These are phyloP conservation scores for Penicillium hordei DNA, from an alignment of 2,329 filamentous ascomycete genomes.

Conservation along the genomic window DNA sequence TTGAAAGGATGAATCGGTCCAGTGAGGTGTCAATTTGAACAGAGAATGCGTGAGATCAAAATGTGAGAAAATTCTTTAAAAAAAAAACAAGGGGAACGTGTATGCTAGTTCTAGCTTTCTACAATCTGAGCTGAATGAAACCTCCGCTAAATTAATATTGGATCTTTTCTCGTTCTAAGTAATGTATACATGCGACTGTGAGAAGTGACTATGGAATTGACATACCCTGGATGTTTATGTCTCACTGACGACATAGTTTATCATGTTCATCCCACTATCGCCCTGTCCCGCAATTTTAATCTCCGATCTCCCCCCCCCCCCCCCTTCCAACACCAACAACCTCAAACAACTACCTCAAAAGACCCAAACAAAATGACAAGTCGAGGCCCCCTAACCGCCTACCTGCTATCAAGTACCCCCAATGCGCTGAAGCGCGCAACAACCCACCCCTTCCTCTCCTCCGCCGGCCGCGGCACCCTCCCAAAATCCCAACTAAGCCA, in stretches of 20 bases:
- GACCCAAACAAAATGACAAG: slow-evolving; percentile 30
- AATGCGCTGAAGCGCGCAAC: slow-evolving; percentile 57
- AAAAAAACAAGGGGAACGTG: neutral
- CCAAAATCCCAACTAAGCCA: slow-evolving; percentile 56
- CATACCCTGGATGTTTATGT: neutral
- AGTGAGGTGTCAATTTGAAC: neutral
- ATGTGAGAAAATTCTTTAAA: neutral
- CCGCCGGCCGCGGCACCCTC: slow-evolving; percentile 63
- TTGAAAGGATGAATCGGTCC: neutral
- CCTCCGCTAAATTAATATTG: neutral
- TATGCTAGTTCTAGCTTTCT: neutral
- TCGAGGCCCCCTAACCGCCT: slow-evolving; percentile 51
- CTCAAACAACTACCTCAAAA: neutral
- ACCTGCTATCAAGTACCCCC: slow-evolving; percentile 55
- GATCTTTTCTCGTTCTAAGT: neutral
- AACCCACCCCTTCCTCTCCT: slow-evolving; percentile 64
- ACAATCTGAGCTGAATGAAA: neutral
- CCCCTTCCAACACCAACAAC: slow-evolving; percentile 1
- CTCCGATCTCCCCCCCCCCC: slow-evolving; percentile 1
- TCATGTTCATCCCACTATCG: slow-evolving; percentile 11
- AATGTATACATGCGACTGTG: neutral
- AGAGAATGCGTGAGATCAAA: neutral
- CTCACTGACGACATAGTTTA: slow-evolving; percentile 23
- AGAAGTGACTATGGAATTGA: neutral
- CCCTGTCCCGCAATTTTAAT: slow-evolving; percentile 10